Evolutionary conservation across 2,329 filamentous ascomycete species (phyloP).

Genomic region (Xylaria sp.): DNA sequence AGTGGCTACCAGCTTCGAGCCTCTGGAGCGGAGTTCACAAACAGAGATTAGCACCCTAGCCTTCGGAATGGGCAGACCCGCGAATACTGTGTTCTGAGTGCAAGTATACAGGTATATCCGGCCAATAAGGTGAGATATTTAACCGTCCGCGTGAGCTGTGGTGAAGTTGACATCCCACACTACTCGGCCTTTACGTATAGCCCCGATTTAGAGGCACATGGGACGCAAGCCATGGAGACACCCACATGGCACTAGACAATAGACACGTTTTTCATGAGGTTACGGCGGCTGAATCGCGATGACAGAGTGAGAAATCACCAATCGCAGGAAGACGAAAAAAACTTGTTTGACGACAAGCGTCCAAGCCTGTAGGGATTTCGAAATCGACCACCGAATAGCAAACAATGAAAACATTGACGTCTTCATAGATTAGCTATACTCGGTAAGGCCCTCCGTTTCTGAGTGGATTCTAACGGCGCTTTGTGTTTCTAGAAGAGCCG

Average conservation of each 20-base stretch:
- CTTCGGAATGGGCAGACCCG: not conserved
- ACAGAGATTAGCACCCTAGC: not conserved
- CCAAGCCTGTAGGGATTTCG: too few relatives aligned
- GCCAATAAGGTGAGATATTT: not conserved
- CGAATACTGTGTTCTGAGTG: not conserved
- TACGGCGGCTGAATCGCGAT: not conserved
- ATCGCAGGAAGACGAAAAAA: not conserved
- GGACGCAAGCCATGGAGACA: not conserved
- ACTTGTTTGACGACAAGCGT: not conserved
- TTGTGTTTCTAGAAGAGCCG: not conserved
- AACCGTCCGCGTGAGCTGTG: not conserved
- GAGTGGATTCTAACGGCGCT: not conserved
- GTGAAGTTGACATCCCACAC: not conserved
- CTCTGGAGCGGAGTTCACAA: not conserved
- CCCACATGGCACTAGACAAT: not conserved
- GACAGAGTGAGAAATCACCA: not conserved
- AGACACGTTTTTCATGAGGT: not conserved
- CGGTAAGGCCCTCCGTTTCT: not conserved
- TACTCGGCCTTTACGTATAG: not conserved
- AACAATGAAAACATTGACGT: too few relatives aligned
- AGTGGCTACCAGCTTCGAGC: not conserved
- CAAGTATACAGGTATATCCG: not conserved
- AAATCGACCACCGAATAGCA: too few relatives aligned
- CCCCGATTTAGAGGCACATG: not conserved
- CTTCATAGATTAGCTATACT: not conserved